Evolutionary conservation across 768 basidiomycete species (phyloP).

Genomic region (Amyloporia xantha): DNA sequence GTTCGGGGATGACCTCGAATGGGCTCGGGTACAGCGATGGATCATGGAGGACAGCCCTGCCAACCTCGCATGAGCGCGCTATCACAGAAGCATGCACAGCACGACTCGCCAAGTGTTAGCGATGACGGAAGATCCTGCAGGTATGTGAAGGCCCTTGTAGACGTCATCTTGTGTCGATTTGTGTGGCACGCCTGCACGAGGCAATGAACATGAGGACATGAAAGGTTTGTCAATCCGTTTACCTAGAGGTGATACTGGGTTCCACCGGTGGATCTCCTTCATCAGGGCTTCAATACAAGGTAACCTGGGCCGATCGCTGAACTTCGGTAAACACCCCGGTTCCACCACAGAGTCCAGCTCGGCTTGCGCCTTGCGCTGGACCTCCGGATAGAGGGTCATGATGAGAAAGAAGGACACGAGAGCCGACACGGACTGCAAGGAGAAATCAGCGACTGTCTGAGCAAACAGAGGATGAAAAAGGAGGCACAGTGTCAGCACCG

Average conservation of each 20-base stretch:
- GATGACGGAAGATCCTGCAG: neutral
- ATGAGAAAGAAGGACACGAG: slow-evolving; percentile 8
- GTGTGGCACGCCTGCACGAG: slow-evolving; percentile 13
- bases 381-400: slow-evolving; percentile 11
- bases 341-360: slow-evolving; percentile 13
- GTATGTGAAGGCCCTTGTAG: neutral
- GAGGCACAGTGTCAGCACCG: neutral
- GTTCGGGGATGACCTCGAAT: slow-evolving; percentile 31
- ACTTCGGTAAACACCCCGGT: slow-evolving; percentile 10
- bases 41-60: slow-evolving; percentile 26
- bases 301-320: slow-evolving; percentile 12
- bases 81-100: no score
- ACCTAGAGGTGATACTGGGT: slow-evolving; percentile 15
- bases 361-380: slow-evolving; percentile 3
- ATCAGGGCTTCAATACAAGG: no score
- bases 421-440: neutral
- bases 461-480: neutral
- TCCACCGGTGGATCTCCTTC: no score
- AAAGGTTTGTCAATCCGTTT: slow-evolving; percentile 11
- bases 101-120: neutral
- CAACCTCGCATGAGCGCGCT: no score
- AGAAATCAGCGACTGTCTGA: neutral
- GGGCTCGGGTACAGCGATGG: slow-evolving; percentile 31
- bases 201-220: neutral
- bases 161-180: no score